These are phyloP conservation scores for Moesziomyces globuligerus DNA, from an alignment of 1,284 basidiomycete species.

Conservation along the genomic window DNA sequence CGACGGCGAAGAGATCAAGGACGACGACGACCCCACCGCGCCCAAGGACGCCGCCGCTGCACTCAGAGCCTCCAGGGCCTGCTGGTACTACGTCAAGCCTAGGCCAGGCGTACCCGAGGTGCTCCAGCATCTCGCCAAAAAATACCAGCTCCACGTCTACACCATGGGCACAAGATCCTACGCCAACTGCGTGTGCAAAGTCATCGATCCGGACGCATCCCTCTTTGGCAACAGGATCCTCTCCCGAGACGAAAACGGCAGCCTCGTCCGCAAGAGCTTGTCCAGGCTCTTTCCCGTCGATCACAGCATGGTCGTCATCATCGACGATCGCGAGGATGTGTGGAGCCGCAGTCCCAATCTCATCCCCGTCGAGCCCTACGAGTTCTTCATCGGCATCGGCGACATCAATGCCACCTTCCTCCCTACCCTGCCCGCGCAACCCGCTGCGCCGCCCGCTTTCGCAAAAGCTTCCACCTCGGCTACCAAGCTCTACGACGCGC, in stretches of 20 bases:
- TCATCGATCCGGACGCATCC: constrained; percentile 87
- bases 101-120: constrained; percentile 90
- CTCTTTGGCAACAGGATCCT: constrained; percentile 88
- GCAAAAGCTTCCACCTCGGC: constrained; percentile 10
- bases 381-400: constrained; percentile 98
- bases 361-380: constrained; percentile 94
- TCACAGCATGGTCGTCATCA: constrained; percentile 98
- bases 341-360: constrained; percentile 95
- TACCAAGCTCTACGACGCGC: constrained; percentile 17
- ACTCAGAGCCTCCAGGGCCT: constrained; percentile 70
- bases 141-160: constrained; percentile 99
- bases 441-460: constrained; percentile 18
- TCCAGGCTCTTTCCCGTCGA: constrained; percentile 88
- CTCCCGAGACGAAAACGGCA: constrained; percentile 84
- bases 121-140: constrained; percentile 76
- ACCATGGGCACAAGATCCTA: constrained; percentile 99
- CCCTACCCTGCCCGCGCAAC: constrained; percentile 72
- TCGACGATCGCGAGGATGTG: constrained; percentile 96
- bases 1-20: constrained; percentile 73
- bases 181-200: constrained; percentile 90
- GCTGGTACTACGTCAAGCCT: constrained; percentile 93
- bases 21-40: constrained; percentile 26
- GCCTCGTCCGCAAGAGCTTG: constrained; percentile 88
- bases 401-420: constrained; percentile 96
- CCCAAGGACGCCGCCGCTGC: constrained; percentile 22